Evolutionary conservation across 495 filamentous ascomycete species (phyloP).

Genomic region (Neurospora africana): DNA sequence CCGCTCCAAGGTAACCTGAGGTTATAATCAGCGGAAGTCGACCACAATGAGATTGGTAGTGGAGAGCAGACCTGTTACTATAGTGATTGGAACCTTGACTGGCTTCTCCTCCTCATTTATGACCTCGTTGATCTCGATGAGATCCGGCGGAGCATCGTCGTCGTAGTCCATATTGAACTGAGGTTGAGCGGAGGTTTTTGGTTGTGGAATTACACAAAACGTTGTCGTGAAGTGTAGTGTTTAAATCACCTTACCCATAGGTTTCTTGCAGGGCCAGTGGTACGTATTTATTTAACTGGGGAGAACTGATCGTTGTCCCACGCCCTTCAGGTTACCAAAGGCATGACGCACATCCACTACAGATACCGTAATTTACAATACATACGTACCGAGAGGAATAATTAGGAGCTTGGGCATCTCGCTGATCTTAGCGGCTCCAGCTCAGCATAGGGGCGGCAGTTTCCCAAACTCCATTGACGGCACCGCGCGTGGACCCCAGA

Average conservation of each 20-base stretch:
- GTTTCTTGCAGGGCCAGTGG: background rate
- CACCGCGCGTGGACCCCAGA: background rate
- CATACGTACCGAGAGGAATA: background rate
- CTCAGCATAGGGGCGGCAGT: background rate
- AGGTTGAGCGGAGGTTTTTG: background rate
- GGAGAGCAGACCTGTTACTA: slow-evolving; percentile 66
- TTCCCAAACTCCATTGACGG: background rate
- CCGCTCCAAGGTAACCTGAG: slow-evolving; percentile 76
- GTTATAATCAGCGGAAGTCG: slow-evolving; percentile 4
- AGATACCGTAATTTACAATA: background rate
- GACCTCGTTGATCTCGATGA: slow-evolving; percentile 46
- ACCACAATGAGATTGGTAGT: background rate
- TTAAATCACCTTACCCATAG: background rate
- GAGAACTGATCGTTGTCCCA: background rate
- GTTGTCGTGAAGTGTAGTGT: background rate
- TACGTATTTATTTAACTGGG: background rate
- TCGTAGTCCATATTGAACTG: slow-evolving; percentile 40
- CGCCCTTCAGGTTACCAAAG: background rate
- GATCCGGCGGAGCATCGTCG: slow-evolving; percentile 63
- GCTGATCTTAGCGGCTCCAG: background rate
- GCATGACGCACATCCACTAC: background rate
- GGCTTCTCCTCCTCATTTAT: slow-evolving; percentile 35
- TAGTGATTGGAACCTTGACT: slow-evolving; percentile 81
- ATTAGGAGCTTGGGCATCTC: background rate
- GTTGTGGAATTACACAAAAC: background rate